Evolutionary conservation across 2,329 filamentous ascomycete genomes (phyloP), one percentile per base, ranked within the genome.

Genomic region (Neonectria hederae): DNA sequence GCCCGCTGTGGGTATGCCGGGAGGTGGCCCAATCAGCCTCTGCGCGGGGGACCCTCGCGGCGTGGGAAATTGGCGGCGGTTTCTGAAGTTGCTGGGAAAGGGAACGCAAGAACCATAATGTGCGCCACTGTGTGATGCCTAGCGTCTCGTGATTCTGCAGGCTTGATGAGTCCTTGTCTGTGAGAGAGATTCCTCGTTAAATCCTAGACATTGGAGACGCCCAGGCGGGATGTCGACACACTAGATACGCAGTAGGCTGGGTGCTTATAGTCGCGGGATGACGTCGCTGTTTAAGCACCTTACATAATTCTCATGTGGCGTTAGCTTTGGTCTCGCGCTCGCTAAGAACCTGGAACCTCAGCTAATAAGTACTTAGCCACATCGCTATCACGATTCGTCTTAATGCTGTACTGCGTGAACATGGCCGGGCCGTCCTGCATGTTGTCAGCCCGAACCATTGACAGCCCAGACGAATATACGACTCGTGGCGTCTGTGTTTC

Each of bases 271-370:
- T 21, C 13, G n/a, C 28, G 48, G 45, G 48, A 51, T 51, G 48
- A 51, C 48, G 48, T 51, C 48, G 48, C 48, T 32, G 26, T n/a
- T 51, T 11, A 11, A 42, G 26, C 48, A 42, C 38, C n/a, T 42
- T 21, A 28, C 8, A 28, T n/a, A 17, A 38, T 38, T n/a, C 9
- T 13, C 10, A 32, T n/a, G 35, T 14, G 35, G 35, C 17, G 38
- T 14, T 26, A 81, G 80, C 0, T 59, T 82, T 1, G 81, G 77
- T 56, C 67, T 82, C 5, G 69, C 76, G 0, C 76, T 80, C 3
- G 78, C 78, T 3, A 65, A 68, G 3, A 30, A 75, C 9, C 69
- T 82, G 67, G 3, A 35, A 75, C 9, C 69, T 82, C 26, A 32
- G 26, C n/a, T n/a, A n/a, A n/a, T n/a, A n/a, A n/a, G n/a, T n/a